These are phyloP conservation scores for Angophora floribunda DNA, from an alignment of 345 rosid species.

Conservation along the genomic window DNA sequence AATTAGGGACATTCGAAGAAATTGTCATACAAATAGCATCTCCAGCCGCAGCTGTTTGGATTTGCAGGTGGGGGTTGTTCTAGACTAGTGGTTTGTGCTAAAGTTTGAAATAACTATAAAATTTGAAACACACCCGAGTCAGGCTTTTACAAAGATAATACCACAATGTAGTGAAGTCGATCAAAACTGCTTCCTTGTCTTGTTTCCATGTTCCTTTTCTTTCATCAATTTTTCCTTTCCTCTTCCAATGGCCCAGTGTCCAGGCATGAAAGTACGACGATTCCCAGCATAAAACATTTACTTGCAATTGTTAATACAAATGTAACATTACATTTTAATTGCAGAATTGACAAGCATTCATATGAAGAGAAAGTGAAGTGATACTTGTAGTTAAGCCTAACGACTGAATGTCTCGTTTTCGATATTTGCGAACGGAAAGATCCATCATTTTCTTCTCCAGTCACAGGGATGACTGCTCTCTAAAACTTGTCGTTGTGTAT, in stretches of 20 bases:
- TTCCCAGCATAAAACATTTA: not conserved
- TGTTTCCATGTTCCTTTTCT: not conserved
- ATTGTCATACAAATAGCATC: not conserved
- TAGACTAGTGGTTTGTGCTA: not conserved
- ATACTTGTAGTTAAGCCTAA: not conserved
- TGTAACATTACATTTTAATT: not conserved
- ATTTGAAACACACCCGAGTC: not conserved
- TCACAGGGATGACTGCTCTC: not conserved
- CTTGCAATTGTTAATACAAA: not conserved
- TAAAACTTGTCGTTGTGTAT: constrained; percentile 25
- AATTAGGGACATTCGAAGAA: not conserved
- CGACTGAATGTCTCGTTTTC: not conserved
- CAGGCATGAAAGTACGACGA: not conserved
- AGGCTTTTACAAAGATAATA: not conserved
- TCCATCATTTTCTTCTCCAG: not conserved
- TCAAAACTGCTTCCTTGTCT: not conserved
- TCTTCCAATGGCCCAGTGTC: not conserved
- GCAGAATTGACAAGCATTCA: not conserved
- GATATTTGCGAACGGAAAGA: not conserved
- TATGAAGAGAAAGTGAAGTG: not conserved
- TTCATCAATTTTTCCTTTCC: not conserved
- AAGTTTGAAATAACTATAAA: not conserved
- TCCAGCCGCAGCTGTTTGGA: not conserved
- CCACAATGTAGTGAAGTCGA: not conserved
- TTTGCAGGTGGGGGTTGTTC: not conserved